Evolutionary conservation across 495 filamentous ascomycete genomes (phyloP).

Genomic region (Penicillium chermesinum): DNA sequence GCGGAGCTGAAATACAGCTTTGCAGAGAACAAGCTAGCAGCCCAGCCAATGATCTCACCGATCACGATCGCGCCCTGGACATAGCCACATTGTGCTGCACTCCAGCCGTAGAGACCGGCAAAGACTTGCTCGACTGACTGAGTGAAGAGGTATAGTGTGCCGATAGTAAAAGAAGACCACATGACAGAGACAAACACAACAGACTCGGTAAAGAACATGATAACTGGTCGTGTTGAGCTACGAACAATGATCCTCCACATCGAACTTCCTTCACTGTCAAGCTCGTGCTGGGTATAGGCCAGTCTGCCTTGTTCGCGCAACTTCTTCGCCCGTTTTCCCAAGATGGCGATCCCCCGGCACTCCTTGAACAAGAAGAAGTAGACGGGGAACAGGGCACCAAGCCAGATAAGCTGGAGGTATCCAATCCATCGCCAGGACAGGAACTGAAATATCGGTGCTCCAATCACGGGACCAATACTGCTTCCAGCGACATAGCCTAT

Average conservation of each 20-base stretch:
- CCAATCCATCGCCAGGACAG: constrained; percentile 48
- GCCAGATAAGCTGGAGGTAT: constrained; percentile 45
- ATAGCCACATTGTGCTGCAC: constrained; percentile 28
- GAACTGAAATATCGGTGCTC: constrained; percentile 34
- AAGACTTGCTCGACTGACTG: constrained; percentile 42
- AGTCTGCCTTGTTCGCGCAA: constrained; percentile 25
- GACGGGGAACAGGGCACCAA: constrained; percentile 33
- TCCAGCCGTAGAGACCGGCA: constrained; percentile 29
- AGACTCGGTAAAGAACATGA: constrained; percentile 48
- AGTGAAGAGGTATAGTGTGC: constrained; percentile 47
- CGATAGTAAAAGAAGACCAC: constrained; percentile 48
- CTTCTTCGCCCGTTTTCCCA: constrained; percentile 27
- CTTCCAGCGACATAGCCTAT: constrained; percentile 35
- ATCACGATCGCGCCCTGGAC: constrained; percentile 37
- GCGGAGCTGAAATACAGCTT: constrained; percentile 30
- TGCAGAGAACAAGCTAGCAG: constrained; percentile 18
- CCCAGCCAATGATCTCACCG: constrained; percentile 29
- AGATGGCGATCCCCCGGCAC: constrained; percentile 38
- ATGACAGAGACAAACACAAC: constrained; percentile 48
- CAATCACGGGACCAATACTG: constrained; percentile 46
- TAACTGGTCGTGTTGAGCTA: constrained; percentile 34
- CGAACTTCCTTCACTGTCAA: constrained; percentile 23
- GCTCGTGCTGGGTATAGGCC: constrained; percentile 36
- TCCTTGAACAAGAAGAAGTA: constrained; percentile 38
- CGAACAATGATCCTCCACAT: constrained; percentile 17